phyloP scores from a whole-genome alignment of 2,329 filamentous ascomycete species.

The Cyphellophora attinorum region DNA sequence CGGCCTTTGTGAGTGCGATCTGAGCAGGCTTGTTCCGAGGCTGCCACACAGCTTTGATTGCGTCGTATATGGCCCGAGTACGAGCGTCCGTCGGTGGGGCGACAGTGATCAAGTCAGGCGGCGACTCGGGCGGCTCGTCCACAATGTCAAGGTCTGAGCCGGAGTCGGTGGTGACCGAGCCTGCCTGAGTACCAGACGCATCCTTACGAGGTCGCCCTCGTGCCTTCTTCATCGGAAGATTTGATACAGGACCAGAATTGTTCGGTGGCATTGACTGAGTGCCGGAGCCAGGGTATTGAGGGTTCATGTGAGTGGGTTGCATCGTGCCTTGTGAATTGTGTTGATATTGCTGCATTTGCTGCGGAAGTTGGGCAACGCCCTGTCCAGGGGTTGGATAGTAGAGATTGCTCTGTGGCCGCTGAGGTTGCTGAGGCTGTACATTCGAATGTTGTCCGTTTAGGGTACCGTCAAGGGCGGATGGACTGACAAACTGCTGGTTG shows the following conservation, averaged over 20 bases:
- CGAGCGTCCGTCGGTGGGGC: slow-evolving; percentile 43
- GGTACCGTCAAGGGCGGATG: slow-evolving; percentile 21
- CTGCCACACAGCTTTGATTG: slow-evolving; percentile 52
- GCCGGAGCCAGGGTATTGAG: too few species aligned
- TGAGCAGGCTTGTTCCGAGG: slow-evolving; percentile 41
- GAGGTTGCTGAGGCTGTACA: too few species aligned
- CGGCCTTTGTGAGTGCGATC: slow-evolving; percentile 43
- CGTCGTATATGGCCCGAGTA: slow-evolving; percentile 42
- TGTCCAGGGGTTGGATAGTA: too few species aligned
- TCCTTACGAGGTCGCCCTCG: slow-evolving; percentile 6
- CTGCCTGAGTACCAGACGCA: slow-evolving; percentile 3
- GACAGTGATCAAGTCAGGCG: slow-evolving; percentile 43
- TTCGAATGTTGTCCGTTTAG: too few species aligned
- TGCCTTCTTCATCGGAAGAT: too few species aligned
- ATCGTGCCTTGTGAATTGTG: too few species aligned
- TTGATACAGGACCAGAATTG: too few species aligned
- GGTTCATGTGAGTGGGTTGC: too few species aligned
- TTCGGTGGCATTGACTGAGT: too few species aligned
- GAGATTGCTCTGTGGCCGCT: too few species aligned
- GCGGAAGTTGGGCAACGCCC: too few species aligned
- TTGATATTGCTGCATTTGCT: too few species aligned
- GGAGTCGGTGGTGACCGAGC: slow-evolving; percentile 19
- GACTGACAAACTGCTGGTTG: slow-evolving; percentile 14
- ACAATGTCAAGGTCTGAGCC: slow-evolving; percentile 43
- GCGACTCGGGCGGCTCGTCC: slow-evolving; percentile 41